These are phyloP conservation scores for Poa annua DNA, from an alignment of 176 grass and related monocot species.

Conservation along the genomic window DNA sequence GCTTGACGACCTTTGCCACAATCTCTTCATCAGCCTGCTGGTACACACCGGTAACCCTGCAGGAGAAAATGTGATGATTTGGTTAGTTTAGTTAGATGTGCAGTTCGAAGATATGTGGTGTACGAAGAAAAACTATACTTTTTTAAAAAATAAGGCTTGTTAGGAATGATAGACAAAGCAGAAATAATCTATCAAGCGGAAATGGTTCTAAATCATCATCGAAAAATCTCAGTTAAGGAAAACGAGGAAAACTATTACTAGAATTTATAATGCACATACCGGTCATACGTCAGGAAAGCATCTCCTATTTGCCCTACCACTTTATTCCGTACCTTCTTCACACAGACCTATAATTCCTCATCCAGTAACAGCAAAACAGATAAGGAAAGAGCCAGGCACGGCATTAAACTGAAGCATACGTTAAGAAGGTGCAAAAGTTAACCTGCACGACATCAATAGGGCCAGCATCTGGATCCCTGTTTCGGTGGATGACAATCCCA, in stretches of 20 bases:
- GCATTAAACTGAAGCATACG: not conserved
- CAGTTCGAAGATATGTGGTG: not conserved
- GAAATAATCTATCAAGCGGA: not conserved
- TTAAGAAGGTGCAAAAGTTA: slow-evolving; percentile 11
- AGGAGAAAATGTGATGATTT: not conserved
- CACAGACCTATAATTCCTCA: slow-evolving; percentile 65
- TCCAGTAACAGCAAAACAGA: not conserved
- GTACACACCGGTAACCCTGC: slow-evolving; percentile 76
- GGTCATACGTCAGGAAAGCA: slow-evolving; percentile 78
- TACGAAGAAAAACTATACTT: not conserved
- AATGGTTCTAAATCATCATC: slow-evolving; percentile 18
- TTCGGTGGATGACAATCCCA: slow-evolving; percentile 91
- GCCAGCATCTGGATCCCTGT: slow-evolving; percentile 66
- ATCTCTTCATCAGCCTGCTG: slow-evolving; percentile 44
- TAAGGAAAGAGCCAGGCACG: not conserved
- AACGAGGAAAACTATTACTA: not conserved
- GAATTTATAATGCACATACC: slow-evolving; percentile 45
- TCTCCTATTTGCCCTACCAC: slow-evolving; percentile 88
- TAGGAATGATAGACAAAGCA: not conserved
- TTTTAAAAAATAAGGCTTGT: not conserved
- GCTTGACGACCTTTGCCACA: not conserved
- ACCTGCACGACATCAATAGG: slow-evolving; percentile 84
- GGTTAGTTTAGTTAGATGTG: not conserved
- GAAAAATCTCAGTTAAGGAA: not conserved
- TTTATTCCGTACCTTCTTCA: slow-evolving; percentile 95